Base-by-base conservation (phyloP, 1,139 yeast species). In the Eremothecium cymbalariae region DNA sequence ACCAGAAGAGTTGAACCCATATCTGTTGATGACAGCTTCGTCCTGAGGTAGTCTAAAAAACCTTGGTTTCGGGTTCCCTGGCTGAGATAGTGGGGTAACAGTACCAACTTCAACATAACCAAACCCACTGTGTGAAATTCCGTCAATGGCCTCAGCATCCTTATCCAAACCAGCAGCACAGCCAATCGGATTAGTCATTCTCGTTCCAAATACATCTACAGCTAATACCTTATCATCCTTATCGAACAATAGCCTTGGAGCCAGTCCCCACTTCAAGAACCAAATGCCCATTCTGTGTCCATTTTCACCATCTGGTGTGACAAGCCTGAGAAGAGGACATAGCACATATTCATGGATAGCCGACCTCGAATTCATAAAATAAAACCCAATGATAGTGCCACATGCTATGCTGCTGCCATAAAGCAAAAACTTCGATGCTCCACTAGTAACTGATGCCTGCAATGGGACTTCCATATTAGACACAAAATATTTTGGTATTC, bases 151-250 rank as follows among this genome's bases (percentile, higher is more conserved):
- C 53, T 85, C 94, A 34, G 86, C 98, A 50, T 88, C 82, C 60
- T 88, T 88, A 58, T 88, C 98, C 45, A 88, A 70, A 8, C 98
- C 98, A 21, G 98, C 97, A 32, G 97, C 97, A 49, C 88, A 69
- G 6, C 97, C 97, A 38, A 88, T 65, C 14, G 97, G 97, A 38
- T 78, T 78, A 19, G 70, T 67, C 51, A 88, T 62, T 1, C 53
- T 62, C 34, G 65, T 69, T 5, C 85, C 86, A 55, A 82, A 81
- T 1, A 77, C 80, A 28, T 70, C 56, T 11, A 78, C 85, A 6
- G 71, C 64, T 45, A 82, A 63, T 4, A 63, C 59, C 3, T 69
- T 70, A 39, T 72, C 72, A 42, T 72, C 78, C 25, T 63, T 62
- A 42, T 76, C 83, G 32, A 67, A 68, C 42, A 67, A 67, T 37